These are phyloP conservation scores for Polytrichum formosum DNA, from an alignment of 225 moss, liverwort and hornwort genomes.

Conservation along the genomic window DNA sequence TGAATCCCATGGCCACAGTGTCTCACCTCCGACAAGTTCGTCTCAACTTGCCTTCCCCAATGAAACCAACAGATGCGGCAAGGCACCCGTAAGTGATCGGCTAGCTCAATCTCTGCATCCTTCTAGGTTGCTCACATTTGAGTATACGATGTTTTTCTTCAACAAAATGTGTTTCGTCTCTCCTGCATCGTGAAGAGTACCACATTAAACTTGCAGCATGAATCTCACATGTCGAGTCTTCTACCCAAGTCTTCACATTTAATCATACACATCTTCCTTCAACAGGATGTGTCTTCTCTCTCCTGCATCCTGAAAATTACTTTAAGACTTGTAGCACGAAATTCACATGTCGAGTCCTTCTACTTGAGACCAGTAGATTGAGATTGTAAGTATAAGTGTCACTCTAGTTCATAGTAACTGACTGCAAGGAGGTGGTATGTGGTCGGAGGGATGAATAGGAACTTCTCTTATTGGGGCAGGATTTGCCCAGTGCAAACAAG, in stretches of 20 bases:
- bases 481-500: slow-evolving; percentile 84
- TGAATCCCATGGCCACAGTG: slow-evolving; percentile 69
- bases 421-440: slow-evolving; percentile 3
- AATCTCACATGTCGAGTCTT: too few relatives aligned
- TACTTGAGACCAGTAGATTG: not conserved
- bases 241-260: too few relatives aligned
- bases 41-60: slow-evolving; percentile 49
- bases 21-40: slow-evolving; percentile 79
- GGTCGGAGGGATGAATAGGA: slow-evolving; percentile 38
- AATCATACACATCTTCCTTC: too few relatives aligned
- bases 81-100: slow-evolving; percentile 71
- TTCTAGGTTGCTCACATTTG: too few relatives aligned
- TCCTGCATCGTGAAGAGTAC: too few relatives aligned
- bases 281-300: too few relatives aligned
- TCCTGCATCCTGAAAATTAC: too few relatives aligned
- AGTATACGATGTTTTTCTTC: too few relatives aligned
- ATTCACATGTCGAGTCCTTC: too few relatives aligned
- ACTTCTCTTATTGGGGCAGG: slow-evolving; percentile 79
- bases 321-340: too few relatives aligned
- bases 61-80: slow-evolving; percentile 67
- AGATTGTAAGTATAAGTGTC: not conserved
- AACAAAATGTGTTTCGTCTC: too few relatives aligned
- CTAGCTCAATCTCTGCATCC: not conserved
- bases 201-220: too few relatives aligned
- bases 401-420: slow-evolving; percentile 1